Evolutionary conservation across 75 land plant genomes (phyloP).

Genomic region (Azolla pinnata): DNA sequence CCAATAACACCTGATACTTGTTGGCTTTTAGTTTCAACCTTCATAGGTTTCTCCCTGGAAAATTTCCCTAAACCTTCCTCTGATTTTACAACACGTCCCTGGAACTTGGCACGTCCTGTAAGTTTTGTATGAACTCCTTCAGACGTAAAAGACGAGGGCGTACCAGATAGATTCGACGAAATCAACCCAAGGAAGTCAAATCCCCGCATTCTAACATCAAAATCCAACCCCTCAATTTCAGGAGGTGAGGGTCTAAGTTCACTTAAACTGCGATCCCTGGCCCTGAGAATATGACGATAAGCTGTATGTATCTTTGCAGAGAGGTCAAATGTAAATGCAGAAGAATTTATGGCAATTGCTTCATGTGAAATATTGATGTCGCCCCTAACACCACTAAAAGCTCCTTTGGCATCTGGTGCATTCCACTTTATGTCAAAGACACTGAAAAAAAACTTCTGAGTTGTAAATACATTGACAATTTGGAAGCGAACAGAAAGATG

Average conservation of each 20-base stretch:
- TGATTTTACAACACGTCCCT: conserved; percentile 54
- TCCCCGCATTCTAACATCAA: conserved; percentile 75
- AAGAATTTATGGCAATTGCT: conserved; percentile 52
- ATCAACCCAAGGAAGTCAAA: conserved; percentile 71
- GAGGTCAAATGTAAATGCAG: conserved; percentile 81
- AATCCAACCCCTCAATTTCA: conserved; percentile 50
- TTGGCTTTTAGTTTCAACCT: conserved; percentile 5
- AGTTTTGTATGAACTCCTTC: conserved; percentile 61
- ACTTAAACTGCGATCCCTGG: conserved; percentile 7
- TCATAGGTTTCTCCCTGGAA: neutral
- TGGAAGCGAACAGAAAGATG: too few relatives aligned
- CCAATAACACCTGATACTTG: conserved; percentile 45
- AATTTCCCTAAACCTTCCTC: conserved; percentile 8
- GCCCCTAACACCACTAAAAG: conserved; percentile 83
- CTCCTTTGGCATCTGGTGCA: conserved; percentile 93
- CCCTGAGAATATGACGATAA: conserved; percentile 28
- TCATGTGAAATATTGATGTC: conserved; percentile 82
- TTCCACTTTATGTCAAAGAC: conserved; percentile 93
- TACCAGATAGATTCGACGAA: conserved; percentile 47
- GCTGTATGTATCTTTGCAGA: conserved; percentile 57
- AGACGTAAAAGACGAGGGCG: conserved; percentile 33
- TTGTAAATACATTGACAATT: too few relatives aligned
- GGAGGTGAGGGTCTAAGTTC: conserved; percentile 12
- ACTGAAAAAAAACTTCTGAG: conserved; percentile 31
- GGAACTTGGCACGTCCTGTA: conserved; percentile 79